Base-by-base conservation (phyloP, 2,329 filamentous ascomycete genomes). In the Hymenoscyphus albidus region DNA sequence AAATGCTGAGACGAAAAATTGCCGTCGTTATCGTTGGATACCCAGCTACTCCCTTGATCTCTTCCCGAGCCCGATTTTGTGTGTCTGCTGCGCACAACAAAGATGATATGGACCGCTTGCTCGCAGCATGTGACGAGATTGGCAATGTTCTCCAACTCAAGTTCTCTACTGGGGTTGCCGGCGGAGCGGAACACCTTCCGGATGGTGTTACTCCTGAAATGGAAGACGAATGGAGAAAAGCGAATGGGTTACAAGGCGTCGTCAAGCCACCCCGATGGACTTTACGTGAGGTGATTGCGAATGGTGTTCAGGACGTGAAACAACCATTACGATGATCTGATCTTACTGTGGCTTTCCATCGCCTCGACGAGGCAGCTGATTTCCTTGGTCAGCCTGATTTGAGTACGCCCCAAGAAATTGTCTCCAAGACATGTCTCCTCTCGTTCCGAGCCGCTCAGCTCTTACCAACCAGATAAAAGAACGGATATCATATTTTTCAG, bases 1-100 rank as follows among this genome's bases (percentile, higher is more conserved):
- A 98, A 78, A 98, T 99, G 95, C 86, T 98, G 66, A 92, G 91
- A 80, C 92, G 95, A 75, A 98, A 97, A 79, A 98, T 99, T 72
- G 95, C 94, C 0, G 92, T 98, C 61, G 95, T 99, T 48, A 92
- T 99, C 57, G 95, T 99, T 67, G 95, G 94, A 61, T 99, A 99
- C 76, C 95, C 95, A 5, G 95, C 94, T 9, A 99, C 95, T 1
- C 95, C 95, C 1, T 85, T 99, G 57, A 96, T 98, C 72, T 96
- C 91, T 67, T 97, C 94, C 22, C 90, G 95, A 69, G 95, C 92
- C 60, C 90, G 95, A 58, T 97, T 99, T 85, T 99, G 95, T 76
- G 88, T 99, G 62, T 97, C 93, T 2, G 88, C 95, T 1, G 92
- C 95, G 1, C 95, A 99, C 81, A 99, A 96, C 79, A 99, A 99